These are phyloP conservation scores for Starmerella apis DNA, from an alignment of 805 yeast genomes.

Conservation along the genomic window DNA sequence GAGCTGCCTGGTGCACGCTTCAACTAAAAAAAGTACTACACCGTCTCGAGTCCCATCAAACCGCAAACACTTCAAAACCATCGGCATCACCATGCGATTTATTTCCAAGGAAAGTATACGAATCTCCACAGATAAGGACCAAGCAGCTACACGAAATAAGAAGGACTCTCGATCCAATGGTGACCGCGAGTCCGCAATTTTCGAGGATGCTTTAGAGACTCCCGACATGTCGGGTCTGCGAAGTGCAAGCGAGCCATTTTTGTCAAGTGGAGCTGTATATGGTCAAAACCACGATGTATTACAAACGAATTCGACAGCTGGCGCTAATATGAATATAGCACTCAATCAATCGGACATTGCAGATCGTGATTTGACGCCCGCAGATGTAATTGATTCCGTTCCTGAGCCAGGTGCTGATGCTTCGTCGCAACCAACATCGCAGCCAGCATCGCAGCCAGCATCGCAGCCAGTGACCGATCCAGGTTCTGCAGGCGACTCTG, in stretches of 20 bases:
- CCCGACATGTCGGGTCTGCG: neutral
- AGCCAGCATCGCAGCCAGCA: neutral
- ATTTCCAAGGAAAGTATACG: neutral
- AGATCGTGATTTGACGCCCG: neutral
- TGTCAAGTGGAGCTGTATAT: neutral
- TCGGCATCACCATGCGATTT: neutral
- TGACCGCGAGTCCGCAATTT: neutral
- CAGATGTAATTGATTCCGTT: neutral
- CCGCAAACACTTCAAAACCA: neutral
- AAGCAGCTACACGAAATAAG: neutral
- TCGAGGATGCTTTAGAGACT: neutral
- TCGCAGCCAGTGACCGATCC: neutral
- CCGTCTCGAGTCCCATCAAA: neutral
- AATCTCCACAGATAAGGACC: neutral
- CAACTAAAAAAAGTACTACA: neutral
- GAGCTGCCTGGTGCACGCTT: constrained; percentile 8
- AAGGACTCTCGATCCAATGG: neutral
- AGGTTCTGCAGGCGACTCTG: neutral
- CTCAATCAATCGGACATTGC: neutral
- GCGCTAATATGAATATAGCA: neutral
- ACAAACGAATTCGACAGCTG: neutral
- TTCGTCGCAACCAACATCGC: neutral
- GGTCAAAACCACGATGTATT: neutral
- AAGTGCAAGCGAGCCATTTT: neutral
- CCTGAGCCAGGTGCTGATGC: neutral